Evolutionary conservation across 2,329 filamentous ascomycete species (phyloP).

Genomic region (Nothophoma quercina): DNA sequence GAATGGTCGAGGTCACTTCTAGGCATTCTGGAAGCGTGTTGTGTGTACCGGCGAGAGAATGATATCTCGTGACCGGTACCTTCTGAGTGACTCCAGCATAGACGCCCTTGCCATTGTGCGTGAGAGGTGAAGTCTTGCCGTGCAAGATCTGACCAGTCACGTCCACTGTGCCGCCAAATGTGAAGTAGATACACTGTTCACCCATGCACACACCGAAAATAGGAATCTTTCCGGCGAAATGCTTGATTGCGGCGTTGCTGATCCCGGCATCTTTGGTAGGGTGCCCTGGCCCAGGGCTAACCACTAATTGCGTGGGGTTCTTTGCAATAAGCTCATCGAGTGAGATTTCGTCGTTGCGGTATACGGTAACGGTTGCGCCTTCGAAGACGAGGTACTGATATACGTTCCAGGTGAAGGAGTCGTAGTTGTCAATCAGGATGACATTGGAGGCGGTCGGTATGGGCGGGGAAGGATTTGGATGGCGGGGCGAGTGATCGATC

Average conservation of each 20-base stretch:
- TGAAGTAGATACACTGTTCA: slow-evolving; percentile 94
- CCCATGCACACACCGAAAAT: slow-evolving; percentile 99
- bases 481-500: slow-evolving; percentile 85
- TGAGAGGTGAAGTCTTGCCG: slow-evolving; percentile 91
- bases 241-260: slow-evolving; percentile 86
- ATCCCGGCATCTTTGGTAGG: slow-evolving; percentile 90
- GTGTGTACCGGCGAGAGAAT: slow-evolving; percentile 92
- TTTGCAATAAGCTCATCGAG: slow-evolving; percentile 82
- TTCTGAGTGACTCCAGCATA: slow-evolving; percentile 82
- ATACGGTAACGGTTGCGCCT: slow-evolving; percentile 87
- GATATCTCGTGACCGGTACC: slow-evolving; percentile 91
- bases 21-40: slow-evolving; percentile 84
- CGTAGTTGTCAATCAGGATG: slow-evolving; percentile 97
- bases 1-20: slow-evolving; percentile 89
- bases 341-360: slow-evolving; percentile 89
- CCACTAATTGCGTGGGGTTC: slow-evolving; percentile 90
- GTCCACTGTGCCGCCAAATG: slow-evolving; percentile 89
- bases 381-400: slow-evolving; percentile 99
- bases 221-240: slow-evolving; percentile 94
- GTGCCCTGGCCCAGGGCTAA: slow-evolving; percentile 95
- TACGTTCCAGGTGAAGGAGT: slow-evolving; percentile 99
- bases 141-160: slow-evolving; percentile 96
- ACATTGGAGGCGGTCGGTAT: slow-evolving; percentile 86
- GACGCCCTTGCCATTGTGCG: slow-evolving; percentile 90
- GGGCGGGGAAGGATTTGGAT: slow-evolving; percentile 76